Percentiles rank a stretch among this genome's conserved stretches.
Evolutionary conservation across 306 rosid genomes (phyloP).

Genomic region (Dryas drummondii): DNA sequence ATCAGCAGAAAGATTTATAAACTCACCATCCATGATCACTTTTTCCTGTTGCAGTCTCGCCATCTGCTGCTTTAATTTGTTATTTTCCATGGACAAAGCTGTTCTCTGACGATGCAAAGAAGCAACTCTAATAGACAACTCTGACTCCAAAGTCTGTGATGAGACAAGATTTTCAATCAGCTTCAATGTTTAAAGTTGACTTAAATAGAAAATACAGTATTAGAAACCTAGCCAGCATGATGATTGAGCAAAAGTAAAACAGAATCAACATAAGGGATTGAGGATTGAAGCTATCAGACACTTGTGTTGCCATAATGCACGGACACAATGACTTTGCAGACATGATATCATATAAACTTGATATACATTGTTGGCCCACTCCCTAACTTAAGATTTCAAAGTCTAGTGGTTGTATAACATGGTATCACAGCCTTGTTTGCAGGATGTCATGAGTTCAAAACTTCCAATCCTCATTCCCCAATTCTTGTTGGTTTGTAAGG

Average conservation of each 20-base stretch:
- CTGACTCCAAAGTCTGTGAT: conserved; percentile 36
- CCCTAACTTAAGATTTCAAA: too few relatives aligned
- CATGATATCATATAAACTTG: too few relatives aligned
- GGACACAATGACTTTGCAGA: too few relatives aligned
- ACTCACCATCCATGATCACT: conserved; percentile 37
- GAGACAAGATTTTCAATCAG: conserved; percentile 10
- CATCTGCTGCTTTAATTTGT: conserved; percentile 41
- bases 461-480: too few relatives aligned
- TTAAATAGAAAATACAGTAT: neutral
- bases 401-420: too few relatives aligned
- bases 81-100: conserved; percentile 45
- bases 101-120: conserved; percentile 43
- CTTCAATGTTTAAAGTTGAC: conserved; percentile 10
- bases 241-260: neutral
- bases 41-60: conserved; percentile 38
- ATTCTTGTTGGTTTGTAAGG: too few relatives aligned
- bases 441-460: too few relatives aligned
- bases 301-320: too few relatives aligned
- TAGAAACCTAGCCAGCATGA: neutral
- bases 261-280: neutral
- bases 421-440: too few relatives aligned
- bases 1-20: neutral
- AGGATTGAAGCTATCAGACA: neutral
- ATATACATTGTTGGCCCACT: too few relatives aligned
- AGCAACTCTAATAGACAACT: conserved; percentile 40